phyloP scores from a whole-genome alignment of 352 stramenopile genomes.

The Pythium insidiosum region DNA sequence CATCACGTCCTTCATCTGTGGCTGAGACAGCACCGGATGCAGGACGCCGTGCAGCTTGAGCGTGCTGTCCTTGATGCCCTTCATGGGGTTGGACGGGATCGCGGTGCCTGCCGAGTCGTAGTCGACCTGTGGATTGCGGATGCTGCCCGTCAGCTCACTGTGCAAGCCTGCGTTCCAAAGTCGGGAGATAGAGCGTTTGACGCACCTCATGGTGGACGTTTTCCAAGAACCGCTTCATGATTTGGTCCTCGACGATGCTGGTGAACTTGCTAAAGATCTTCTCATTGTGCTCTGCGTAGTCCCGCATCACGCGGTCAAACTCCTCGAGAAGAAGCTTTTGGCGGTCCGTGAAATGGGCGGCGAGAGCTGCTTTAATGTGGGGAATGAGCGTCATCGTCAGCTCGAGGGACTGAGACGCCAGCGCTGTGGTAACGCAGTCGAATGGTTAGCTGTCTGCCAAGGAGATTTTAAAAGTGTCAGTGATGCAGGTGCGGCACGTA shows the following conservation, averaged over 20 bases:
- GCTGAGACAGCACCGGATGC: conserved; percentile 85
- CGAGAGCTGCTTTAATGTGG: conserved; percentile 93
- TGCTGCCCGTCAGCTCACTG: no score
- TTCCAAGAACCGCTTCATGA: conserved; percentile 90
- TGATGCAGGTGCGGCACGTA: no score
- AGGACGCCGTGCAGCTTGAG: conserved; percentile 95
- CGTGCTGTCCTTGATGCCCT: conserved; percentile 92
- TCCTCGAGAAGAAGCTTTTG: conserved; percentile 95
- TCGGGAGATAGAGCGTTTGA: conserved; percentile 23
- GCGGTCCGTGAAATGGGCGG: conserved; percentile 90
- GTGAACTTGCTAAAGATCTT: conserved; percentile 98
- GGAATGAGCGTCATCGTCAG: conserved; percentile 92
- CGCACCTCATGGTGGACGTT: conserved; percentile 58
- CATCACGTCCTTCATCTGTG: conserved; percentile 95
- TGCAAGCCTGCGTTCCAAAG: no score
- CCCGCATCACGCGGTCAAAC: conserved; percentile 92
- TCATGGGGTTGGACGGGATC: conserved; percentile 78
- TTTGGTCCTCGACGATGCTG: conserved; percentile 94
- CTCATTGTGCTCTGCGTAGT: conserved; percentile 95
- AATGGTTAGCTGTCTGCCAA: not conserved
- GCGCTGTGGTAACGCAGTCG: conserved; percentile 31
- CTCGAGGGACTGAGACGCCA: conserved; percentile 94
- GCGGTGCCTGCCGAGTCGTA: conserved; percentile 52
- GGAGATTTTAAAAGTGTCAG: not conserved
- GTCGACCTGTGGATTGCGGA: no score